phyloP scores from a whole-genome alignment of 1,284 basidiomycete genomes.

The Earliella scabrosa region DNA sequence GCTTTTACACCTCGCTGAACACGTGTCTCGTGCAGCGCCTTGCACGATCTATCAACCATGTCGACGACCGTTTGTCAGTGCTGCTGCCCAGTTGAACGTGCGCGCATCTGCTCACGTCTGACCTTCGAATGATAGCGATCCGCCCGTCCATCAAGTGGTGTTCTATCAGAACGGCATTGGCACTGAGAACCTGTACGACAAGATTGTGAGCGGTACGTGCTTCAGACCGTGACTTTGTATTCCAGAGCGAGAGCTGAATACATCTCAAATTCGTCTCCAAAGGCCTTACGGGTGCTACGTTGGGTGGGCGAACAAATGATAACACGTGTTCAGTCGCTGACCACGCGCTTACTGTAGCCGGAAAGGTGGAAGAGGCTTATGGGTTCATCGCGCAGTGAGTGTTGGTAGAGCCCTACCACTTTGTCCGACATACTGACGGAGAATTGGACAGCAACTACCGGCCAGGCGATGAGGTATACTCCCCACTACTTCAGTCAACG shows the following conservation, averaged over 20 bases:
- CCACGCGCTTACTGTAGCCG: constrained; percentile 41
- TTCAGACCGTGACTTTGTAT: neutral
- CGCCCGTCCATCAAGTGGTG: constrained; percentile 63
- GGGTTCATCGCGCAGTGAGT: constrained; percentile 75
- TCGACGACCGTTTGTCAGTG: constrained; percentile 55
- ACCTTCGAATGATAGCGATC: constrained; percentile 42
- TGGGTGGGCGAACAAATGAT: constrained; percentile 44
- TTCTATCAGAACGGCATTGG: constrained; percentile 77
- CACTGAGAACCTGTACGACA: constrained; percentile 59
- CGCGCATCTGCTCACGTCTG: too few relatives aligned
- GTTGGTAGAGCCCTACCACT: neutral
- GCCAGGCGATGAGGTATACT: constrained; percentile 69
- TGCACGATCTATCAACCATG: constrained; percentile 58
- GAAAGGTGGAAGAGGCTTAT: constrained; percentile 76
- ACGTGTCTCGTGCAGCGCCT: too few relatives aligned
- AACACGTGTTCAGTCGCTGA: neutral
- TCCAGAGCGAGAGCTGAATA: neutral
- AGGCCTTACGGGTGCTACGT: constrained; percentile 63
- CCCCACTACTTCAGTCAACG: neutral
- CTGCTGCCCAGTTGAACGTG: too few relatives aligned
- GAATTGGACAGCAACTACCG: constrained; percentile 55
- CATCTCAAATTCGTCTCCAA: neutral
- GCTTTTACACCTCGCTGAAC: too few relatives aligned
- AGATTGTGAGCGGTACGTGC: constrained; percentile 38
- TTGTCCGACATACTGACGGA: neutral